Base-by-base conservation (phyloP, 1,284 basidiomycete genomes). In the Spongispora temasekensis region DNA sequence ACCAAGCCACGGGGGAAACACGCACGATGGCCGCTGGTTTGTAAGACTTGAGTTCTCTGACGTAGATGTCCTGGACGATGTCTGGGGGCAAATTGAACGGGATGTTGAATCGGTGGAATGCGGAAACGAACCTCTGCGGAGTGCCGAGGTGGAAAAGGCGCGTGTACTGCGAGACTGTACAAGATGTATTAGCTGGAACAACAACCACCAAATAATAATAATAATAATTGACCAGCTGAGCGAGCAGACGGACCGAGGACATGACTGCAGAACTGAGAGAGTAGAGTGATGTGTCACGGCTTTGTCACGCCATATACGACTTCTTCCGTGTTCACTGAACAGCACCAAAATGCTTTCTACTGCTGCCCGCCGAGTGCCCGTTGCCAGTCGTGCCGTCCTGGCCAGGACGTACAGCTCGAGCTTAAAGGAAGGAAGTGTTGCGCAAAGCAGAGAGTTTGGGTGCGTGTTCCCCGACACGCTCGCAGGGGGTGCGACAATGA, bases 21-120 rank as follows among this genome's bases (percentile, higher is more conserved):
- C 83, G 67, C 65, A 91, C 89, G 28, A 68, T 70, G 9, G 82
- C 77, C 28, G 82, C 76, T 46, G 85, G 76, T 83, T 95, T 97
- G 88, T 96, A 98, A 21, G 85, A 77, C 81, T 93, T 96, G 73
- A 98, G 84, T 81, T 97, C 91, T 73, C 85, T 88, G 68, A 98
- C 71, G 80, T 98, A 98, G 60, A 97, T 76, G 68, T 97, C 94
- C 85, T 97, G 93, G 61, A 98, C 83, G 71, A 97, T 81, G 81
- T 97, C 95, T 97, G 72, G 23, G 35, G 35, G 21, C 17, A 17
- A 30, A 28, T 31, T 30, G n/a, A 60, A 55, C 48, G 44, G 10
- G 35, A 35, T 37, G 44, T 63, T 52, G 60, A 13, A 55, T 70
- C 71, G 71, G 74, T 57, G 63, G 65, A 61, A 75, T 56, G 61